phyloP scores from a whole-genome alignment of 1,284 basidiomycete genomes.

The Mycena citricolor region DNA sequence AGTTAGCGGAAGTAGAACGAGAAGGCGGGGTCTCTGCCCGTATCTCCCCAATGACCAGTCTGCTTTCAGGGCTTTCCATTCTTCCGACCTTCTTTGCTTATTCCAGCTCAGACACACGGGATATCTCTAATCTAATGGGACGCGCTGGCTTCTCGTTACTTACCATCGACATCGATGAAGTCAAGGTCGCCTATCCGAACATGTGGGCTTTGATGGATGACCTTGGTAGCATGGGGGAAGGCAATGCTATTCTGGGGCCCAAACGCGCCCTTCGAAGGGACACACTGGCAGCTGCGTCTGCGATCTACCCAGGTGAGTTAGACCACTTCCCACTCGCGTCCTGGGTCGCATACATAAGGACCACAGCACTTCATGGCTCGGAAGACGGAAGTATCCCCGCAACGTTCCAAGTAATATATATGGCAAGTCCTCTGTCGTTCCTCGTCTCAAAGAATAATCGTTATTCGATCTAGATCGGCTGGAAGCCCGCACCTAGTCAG shows the following conservation, averaged over 20 bases:
- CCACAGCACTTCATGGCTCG: constrained; percentile 78
- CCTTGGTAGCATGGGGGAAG: constrained; percentile 94
- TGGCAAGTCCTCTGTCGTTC: constrained; percentile 52
- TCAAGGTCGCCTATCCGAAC: constrained; percentile 88
- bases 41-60: constrained; percentile 96
- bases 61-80: constrained; percentile 28
- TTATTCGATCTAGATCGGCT: constrained; percentile 77
- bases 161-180: constrained; percentile 95
- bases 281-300: constrained; percentile 86
- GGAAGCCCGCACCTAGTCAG: constrained; percentile 89
- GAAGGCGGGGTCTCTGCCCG: constrained; percentile 96
- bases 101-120: constrained; percentile 68
- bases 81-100: background rate
- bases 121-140: constrained; percentile 88
- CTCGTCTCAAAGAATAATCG: constrained; percentile 14
- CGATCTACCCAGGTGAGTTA: constrained; percentile 84
- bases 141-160: constrained; percentile 93
- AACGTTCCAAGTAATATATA: constrained; percentile 94
- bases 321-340: constrained; percentile 6
- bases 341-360: constrained; percentile 6
- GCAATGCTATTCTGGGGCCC: constrained; percentile 82
- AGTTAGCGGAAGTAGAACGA: constrained; percentile 92
- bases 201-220: constrained; percentile 98
- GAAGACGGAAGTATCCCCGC: constrained; percentile 87
- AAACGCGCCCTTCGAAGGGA: constrained; percentile 78